Evolutionary conservation across 2,329 filamentous ascomycete genomes (phyloP).

Genomic region (Cercospora sesami): DNA sequence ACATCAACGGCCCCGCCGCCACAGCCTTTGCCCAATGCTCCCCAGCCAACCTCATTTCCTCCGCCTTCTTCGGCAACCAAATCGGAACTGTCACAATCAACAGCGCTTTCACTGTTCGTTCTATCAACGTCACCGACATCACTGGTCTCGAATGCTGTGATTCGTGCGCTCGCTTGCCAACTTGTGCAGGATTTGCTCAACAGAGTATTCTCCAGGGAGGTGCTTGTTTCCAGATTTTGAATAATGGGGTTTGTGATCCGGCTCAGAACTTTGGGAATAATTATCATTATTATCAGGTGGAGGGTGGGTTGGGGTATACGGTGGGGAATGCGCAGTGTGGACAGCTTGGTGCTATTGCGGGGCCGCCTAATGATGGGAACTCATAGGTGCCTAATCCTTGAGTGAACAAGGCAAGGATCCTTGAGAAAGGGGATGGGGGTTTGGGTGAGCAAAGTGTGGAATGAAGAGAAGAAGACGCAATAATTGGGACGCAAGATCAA

Average conservation of each 20-base stretch:
- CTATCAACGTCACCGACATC: conserved; percentile 6
- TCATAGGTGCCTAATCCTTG: background rate
- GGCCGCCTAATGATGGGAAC: background rate
- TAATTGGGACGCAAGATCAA: background rate
- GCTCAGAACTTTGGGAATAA: conserved; percentile 9
- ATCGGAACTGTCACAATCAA: conserved; percentile 18
- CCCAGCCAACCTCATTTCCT: conserved; percentile 7
- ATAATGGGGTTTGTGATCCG: conserved; percentile 1
- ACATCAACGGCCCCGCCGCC: conserved; percentile 10
- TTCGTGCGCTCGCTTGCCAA: background rate
- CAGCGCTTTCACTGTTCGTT: conserved; percentile 7
- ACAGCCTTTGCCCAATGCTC: conserved; percentile 12
- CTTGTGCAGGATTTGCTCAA: conserved; percentile 17
- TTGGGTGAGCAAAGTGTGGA: background rate
- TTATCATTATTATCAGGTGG: conserved; percentile 13
- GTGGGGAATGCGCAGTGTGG: conserved; percentile 20
- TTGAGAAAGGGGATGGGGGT: background rate
- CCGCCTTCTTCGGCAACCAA: conserved; percentile 11
- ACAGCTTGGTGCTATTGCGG: conserved; percentile 1
- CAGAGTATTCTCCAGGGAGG: background rate
- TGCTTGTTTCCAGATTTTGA: conserved; percentile 12
- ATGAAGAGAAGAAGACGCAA: background rate
- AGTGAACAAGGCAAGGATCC: too few relatives aligned
- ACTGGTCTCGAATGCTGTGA: conserved; percentile 11
- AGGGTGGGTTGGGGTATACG: conserved; percentile 3